Base-by-base conservation (phyloP, 768 basidiomycete genomes). In the Collybia nuda region DNA sequence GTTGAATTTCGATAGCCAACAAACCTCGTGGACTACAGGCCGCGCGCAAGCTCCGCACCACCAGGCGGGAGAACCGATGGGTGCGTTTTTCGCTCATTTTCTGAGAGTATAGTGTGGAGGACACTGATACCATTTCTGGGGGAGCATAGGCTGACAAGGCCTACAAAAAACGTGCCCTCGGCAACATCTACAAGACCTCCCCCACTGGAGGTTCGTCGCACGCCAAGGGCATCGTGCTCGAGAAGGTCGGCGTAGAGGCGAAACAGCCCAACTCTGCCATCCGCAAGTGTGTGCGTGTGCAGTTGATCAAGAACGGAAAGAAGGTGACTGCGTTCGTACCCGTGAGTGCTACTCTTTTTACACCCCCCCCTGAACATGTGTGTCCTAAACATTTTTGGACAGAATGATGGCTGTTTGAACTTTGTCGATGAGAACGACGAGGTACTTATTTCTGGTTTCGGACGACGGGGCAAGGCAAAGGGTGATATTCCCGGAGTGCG, bases 201-300 rank as follows among this genome's bases (percentile, higher is more conserved):
- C 97, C 97, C 41, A 98, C 97, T 55, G 97, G 94, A 77, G 97
- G 97, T 59, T 95, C 94, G 51, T 98, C 97, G 60, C 97, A 99
- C 74, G 97, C 97, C 61, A 99, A 99, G 81, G 97, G 97, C 60
- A 99, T 99, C 67, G 97, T 99, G 53, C 87, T 99, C 54, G 97
- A 99, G 78, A 99, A 99, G 81, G 94, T 99, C 66, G 97, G 97
- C 69, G 96, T 99, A 57, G 97, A 99, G 79, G 96, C 97, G 69
- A 99, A 99, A 78, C 97, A 99, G 75, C 97, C 97, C 77, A 99
- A 99, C 84, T 99, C 97, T 69, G 97, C 97, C 71, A 98, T 99
- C 75, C 94, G 97, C 74, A 99, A 99, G 74, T 99, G 97, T 80
- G 97, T 99, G 61, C 93, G 97, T 78, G 97, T 99, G 56, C 97